Conservation (phyloP, 2,329 filamentous ascomycete genomes). For the Botrytis cinerea region DNA sequence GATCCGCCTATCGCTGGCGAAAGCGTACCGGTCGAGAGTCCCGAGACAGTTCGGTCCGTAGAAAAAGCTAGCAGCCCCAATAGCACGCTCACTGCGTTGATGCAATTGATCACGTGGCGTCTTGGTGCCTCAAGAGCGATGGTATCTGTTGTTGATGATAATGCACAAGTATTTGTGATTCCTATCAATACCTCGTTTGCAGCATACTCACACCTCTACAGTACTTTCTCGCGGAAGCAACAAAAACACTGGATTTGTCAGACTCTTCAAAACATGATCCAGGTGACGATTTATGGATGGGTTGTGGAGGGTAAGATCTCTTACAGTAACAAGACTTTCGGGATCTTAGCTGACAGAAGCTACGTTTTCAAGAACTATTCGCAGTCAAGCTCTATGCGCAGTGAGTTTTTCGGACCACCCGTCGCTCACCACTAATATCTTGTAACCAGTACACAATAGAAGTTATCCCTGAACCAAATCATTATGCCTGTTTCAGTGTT, state of each 20-base stretch:
- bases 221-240: slow-evolving; percentile 52
- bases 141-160: slow-evolving; percentile 48
- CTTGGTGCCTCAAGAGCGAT: slow-evolving; percentile 48
- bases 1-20: slow-evolving; percentile 11
- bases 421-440: not conserved
- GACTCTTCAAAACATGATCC: slow-evolving; percentile 25
- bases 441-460: slow-evolving; percentile 26
- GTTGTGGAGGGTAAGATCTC: slow-evolving; percentile 25
- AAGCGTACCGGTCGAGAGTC: not conserved
- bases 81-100: slow-evolving; percentile 45
- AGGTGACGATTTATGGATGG: slow-evolving; percentile 26
- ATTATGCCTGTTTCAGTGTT: slow-evolving; percentile 28
- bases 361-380: slow-evolving; percentile 16
- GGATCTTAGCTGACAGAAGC: not conserved
- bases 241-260: slow-evolving; percentile 43
- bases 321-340: not conserved
- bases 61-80: slow-evolving; percentile 38
- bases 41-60: slow-evolving; percentile 7
- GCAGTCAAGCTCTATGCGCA: slow-evolving; percentile 25
- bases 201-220: slow-evolving; percentile 36
- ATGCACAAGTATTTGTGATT: slow-evolving; percentile 25
- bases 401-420: not conserved
- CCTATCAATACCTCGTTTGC: not conserved
- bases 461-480: slow-evolving; percentile 13
- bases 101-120: slow-evolving; percentile 51